Conservation (phyloP, 371 early-diverging fungal genomes). For the Rhizopus sp. region DNA sequence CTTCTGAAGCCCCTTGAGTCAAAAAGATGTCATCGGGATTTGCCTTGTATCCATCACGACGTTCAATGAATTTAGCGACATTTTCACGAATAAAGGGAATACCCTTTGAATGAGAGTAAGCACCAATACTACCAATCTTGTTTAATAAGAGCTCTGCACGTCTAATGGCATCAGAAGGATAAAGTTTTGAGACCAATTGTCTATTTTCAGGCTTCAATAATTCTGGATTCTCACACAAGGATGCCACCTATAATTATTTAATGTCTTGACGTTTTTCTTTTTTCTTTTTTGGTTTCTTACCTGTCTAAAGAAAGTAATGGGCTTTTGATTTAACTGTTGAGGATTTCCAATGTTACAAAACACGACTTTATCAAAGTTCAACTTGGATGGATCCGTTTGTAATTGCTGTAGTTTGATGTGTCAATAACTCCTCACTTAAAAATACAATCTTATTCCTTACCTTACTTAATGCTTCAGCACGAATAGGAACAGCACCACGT, state of each 20-base stretch:
- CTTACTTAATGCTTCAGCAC: slow-evolving; percentile 84
- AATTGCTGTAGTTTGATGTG: slow-evolving; percentile 15
- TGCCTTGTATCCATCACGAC: slow-evolving; percentile 87
- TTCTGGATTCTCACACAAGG: slow-evolving; percentile 87
- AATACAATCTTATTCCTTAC: slow-evolving; percentile 35
- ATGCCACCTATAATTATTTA: slow-evolving; percentile 65
- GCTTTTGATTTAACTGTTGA: slow-evolving; percentile 92
- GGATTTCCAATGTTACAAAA: slow-evolving; percentile 98
- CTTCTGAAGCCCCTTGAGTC: slow-evolving; percentile 89
- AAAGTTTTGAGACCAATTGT: slow-evolving; percentile 59
- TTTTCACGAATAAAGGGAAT: slow-evolving; percentile 78
- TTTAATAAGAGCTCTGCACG: slow-evolving; percentile 72
- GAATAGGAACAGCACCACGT: slow-evolving; percentile 94
- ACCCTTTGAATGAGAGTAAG: slow-evolving; percentile 96
- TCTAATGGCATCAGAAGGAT: slow-evolving; percentile 79
- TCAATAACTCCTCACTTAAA: neutral
- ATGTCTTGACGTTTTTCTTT: slow-evolving; percentile 7
- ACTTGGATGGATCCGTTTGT: slow-evolving; percentile 34
- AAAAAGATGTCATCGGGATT: slow-evolving; percentile 86
- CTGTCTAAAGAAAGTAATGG: slow-evolving; percentile 97
- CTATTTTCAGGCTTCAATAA: slow-evolving; percentile 65
- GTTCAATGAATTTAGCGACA: slow-evolving; percentile 85
- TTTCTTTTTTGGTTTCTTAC: no score
- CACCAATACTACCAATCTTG: slow-evolving; percentile 78
- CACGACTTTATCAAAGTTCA: slow-evolving; percentile 79